Evolutionary conservation across 139 green algal species (phyloP).

Genomic region (Limnomonas spitsbergensis): DNA sequence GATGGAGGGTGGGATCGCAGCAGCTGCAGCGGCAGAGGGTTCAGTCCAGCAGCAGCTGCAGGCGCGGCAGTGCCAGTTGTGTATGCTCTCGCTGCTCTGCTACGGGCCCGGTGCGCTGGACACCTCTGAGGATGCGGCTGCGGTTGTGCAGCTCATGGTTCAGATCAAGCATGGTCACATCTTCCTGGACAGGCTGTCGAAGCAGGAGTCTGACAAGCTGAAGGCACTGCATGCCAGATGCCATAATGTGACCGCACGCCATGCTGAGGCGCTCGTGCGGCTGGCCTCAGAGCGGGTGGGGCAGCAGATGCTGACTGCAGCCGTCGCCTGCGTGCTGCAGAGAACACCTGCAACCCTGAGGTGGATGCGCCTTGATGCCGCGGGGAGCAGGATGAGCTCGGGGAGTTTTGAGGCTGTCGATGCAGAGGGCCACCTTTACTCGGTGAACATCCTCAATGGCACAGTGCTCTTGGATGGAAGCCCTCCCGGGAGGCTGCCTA

Average conservation of each 20-base stretch:
- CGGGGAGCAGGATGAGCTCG: neutral
- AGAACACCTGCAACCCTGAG: neutral
- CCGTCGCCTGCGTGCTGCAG: constrained; percentile 9
- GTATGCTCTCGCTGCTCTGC: constrained; percentile 18
- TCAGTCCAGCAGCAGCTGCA: constrained; percentile 2
- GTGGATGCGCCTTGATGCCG: neutral
- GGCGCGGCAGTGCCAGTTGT: constrained; percentile 22
- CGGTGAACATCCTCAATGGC: constrained; percentile 50
- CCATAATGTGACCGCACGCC: constrained; percentile 22
- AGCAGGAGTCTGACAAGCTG: constrained; percentile 3
- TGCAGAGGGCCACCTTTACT: constrained; percentile 33
- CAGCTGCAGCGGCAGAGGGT: neutral
- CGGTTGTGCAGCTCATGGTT: constrained; percentile 24
- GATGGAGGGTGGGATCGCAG: constrained; percentile 19
- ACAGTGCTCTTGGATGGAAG: constrained; percentile 34
- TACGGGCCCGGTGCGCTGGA: neutral
- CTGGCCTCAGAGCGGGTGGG: neutral
- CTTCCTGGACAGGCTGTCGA: constrained; percentile 18
- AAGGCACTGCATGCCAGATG: constrained; percentile 19
- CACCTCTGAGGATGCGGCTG: neutral
- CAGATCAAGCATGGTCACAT: constrained; percentile 35
- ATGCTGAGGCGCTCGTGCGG: neutral
- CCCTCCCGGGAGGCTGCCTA: constrained; percentile 7
- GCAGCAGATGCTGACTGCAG: neutral
- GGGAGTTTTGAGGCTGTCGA: constrained; percentile 35